phyloP scores from a whole-genome alignment of 2,329 filamentous ascomycete genomes.

The Mycocentrospora acerina region DNA sequence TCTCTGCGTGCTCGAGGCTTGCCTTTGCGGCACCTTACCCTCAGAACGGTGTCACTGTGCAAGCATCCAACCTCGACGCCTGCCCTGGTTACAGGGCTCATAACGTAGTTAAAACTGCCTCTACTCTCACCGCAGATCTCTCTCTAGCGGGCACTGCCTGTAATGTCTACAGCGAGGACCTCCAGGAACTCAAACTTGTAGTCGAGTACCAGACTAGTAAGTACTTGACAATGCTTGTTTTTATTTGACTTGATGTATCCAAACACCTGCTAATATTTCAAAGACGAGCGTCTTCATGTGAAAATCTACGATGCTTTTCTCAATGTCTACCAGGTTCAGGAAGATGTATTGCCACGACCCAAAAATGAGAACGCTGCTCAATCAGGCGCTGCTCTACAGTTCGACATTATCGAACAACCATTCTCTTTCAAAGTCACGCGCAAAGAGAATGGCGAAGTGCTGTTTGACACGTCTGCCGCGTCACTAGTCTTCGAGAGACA shows the following conservation, averaged over 20 bases:
- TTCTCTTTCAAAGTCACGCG: conserved; percentile 69
- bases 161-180: conserved; percentile 61
- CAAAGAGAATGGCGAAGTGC: conserved; percentile 57
- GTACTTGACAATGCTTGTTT: conserved; percentile 7
- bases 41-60: conserved; percentile 5
- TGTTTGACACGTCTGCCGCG: conserved; percentile 70
- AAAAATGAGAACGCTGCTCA: conserved; percentile 37
- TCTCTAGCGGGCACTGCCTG: conserved; percentile 67
- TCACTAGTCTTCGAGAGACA: conserved; percentile 75
- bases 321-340: conserved; percentile 73
- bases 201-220: conserved; percentile 64
- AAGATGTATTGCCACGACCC: conserved; percentile 66
- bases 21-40: conserved; percentile 18
- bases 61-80: conserved; percentile 43
- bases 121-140: conserved; percentile 68
- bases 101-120: conserved; percentile 56
- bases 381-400: conserved; percentile 52
- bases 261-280: conserved; percentile 11
- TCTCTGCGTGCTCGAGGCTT: conserved; percentile 17
- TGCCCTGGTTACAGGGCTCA: conserved; percentile 71
- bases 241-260: neutral
- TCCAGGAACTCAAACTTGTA: conserved; percentile 57
- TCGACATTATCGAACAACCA: conserved; percentile 57
- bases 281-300: conserved; percentile 70
- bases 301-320: conserved; percentile 71